Conservation (phyloP, 306 rosid genomes). For the Quercus parvula region DNA sequence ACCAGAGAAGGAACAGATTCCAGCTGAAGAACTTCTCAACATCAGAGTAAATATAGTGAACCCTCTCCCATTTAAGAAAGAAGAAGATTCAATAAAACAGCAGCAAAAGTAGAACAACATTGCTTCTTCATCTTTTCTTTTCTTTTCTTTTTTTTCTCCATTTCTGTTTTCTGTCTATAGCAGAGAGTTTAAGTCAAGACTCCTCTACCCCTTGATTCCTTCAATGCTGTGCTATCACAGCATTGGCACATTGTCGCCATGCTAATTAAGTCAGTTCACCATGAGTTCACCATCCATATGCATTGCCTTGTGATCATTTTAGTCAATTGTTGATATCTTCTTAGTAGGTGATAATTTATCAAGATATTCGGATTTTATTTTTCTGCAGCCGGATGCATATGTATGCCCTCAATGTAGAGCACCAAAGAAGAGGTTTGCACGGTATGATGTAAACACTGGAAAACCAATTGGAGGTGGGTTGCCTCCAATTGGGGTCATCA, state of each 20-base stretch:
- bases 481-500: slow-evolving; percentile 90
- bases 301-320: background rate
- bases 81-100: too few species aligned
- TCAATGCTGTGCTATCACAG: background rate
- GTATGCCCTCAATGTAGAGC: slow-evolving; percentile 88
- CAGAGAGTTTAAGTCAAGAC: background rate
- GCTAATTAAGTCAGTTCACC: background rate
- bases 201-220: background rate
- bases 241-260: background rate
- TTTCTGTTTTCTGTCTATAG: background rate
- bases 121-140: background rate
- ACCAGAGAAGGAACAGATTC: background rate
- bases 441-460: slow-evolving; percentile 81
- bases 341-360: background rate
- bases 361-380: background rate
- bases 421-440: slow-evolving; percentile 88
- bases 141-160: background rate
- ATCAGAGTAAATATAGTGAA: background rate
- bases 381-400: slow-evolving; percentile 64
- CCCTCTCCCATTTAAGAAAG: too few species aligned
- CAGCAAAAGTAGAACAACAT: too few species aligned
- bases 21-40: background rate
- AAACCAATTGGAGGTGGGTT: slow-evolving; percentile 77
- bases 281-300: background rate
- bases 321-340: background rate